A percentile compares a stretch with the other conserved stretches of the same genome.
Conservation (phyloP, 2,329 filamentous ascomycete genomes). For the Lasiodiplodia sp. region DNA sequence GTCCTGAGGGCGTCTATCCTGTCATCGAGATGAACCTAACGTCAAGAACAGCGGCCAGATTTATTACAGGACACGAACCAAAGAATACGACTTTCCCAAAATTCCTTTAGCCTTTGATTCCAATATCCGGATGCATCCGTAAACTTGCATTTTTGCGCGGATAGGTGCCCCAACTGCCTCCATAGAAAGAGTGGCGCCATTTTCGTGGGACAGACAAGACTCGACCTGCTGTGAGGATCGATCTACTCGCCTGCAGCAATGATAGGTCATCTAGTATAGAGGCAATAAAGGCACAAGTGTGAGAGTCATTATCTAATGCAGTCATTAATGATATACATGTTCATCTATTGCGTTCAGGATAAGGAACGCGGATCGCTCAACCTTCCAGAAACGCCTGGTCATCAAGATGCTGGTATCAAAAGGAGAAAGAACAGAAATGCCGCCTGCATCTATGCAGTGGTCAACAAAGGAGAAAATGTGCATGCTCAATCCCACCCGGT, state of each 20-base stretch:
- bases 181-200: no score
- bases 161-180: no score
- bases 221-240: no score
- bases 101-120: no score
- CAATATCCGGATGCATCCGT: no score
- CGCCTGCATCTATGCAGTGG: background rate
- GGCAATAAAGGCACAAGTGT: background rate
- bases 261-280: background rate
- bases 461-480: background rate
- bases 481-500: background rate
- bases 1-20: no score
- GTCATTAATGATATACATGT: background rate
- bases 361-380: background rate
- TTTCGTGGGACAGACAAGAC: no score
- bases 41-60: no score
- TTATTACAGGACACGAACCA: no score
- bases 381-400: conserved; percentile 7
- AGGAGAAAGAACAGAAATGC: background rate
- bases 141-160: no score
- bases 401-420: conserved; percentile 15
- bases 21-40: no score
- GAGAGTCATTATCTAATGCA: background rate
- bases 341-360: background rate
- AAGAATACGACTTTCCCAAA: no score
- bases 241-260: background rate